Percentiles rank a stretch among this genome's conserved stretches.
Conservation (phyloP, 2,329 filamentous ascomycete genomes). For the Hypoxylon sp. region DNA sequence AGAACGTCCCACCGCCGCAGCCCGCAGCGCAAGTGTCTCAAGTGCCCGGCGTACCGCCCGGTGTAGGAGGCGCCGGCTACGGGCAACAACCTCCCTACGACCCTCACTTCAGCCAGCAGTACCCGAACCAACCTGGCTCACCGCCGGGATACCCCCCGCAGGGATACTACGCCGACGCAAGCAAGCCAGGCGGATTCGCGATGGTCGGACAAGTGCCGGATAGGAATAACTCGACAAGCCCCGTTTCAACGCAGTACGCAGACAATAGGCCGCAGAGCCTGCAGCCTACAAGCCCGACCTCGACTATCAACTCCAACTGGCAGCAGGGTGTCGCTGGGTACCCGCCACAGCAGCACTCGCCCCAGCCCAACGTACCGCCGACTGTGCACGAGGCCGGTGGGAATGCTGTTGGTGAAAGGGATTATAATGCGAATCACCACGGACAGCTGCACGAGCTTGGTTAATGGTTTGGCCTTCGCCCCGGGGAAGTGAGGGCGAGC, state of each 20-base stretch:
- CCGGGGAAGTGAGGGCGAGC: not conserved
- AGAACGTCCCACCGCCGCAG: constrained; percentile 42
- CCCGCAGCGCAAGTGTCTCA: constrained; percentile 36
- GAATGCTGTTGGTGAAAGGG: constrained; percentile 52
- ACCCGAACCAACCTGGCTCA: constrained; percentile 27
- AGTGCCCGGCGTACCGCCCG: constrained; percentile 25
- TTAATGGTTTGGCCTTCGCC: constrained; percentile 34
- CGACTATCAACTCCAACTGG: constrained; percentile 49
- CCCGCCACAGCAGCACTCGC: constrained; percentile 44
- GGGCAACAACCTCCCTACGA: constrained; percentile 42
- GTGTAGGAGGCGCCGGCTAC: constrained; percentile 25
- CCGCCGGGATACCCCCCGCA: constrained; percentile 34
- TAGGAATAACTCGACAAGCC: constrained; percentile 51
- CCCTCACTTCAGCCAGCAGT: constrained; percentile 46
- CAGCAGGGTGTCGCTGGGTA: constrained; percentile 21
- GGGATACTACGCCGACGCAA: constrained; percentile 46
- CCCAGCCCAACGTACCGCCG: constrained; percentile 48
- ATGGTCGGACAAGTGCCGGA: constrained; percentile 43
- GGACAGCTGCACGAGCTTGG: constrained; percentile 61
- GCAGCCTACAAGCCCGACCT: constrained; percentile 50
- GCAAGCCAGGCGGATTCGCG: constrained; percentile 50
- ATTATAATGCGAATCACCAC: constrained; percentile 54
- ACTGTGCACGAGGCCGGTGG: constrained; percentile 59
- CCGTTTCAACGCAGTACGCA: constrained; percentile 45
- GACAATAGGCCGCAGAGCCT: constrained; percentile 43